Percentiles rank a stretch among this genome's conserved stretches.
phyloP scores from a whole-genome alignment of 352 stramenopile species.

The Phytophthora megakarya region DNA sequence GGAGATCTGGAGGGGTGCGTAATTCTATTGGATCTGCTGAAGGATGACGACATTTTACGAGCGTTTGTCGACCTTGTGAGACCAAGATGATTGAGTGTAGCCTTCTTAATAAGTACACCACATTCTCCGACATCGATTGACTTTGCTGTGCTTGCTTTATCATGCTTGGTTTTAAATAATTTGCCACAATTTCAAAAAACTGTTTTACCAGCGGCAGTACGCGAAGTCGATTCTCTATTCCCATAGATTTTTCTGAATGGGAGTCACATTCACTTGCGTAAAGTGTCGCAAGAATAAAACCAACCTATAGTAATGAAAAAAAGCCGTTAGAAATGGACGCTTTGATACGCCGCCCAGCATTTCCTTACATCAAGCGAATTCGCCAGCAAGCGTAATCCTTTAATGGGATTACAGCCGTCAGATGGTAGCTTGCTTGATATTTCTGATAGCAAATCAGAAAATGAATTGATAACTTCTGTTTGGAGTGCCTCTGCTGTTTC shows the following conservation, averaged over 20 bases:
- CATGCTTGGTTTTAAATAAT: constrained; percentile 46
- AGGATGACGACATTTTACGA: constrained; percentile 52
- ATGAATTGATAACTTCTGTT: constrained; percentile 33
- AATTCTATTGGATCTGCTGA: constrained; percentile 67
- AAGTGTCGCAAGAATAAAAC: constrained; percentile 43
- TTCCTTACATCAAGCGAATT: constrained; percentile 49
- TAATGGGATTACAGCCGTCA: constrained; percentile 28
- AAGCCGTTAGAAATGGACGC: constrained; percentile 15
- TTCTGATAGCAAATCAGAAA: constrained; percentile 48
- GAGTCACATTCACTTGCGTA: constrained; percentile 35
- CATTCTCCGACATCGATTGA: constrained; percentile 39
- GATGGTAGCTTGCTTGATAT: constrained; percentile 43
- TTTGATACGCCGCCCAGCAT: neutral
- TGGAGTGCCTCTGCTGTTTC: constrained; percentile 29
- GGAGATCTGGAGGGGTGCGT: constrained; percentile 59
- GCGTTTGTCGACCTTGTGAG: constrained; percentile 50
- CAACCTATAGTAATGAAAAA: constrained; percentile 37
- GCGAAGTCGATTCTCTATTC: constrained; percentile 12
- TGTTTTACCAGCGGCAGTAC: constrained; percentile 47
- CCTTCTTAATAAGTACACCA: constrained; percentile 45
- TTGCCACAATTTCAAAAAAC: constrained; percentile 54
- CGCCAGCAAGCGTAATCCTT: constrained; percentile 40
- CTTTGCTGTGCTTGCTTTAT: constrained; percentile 46
- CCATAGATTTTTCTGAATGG: constrained; percentile 2
- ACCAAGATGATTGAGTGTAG: constrained; percentile 72